A percentile compares a stretch with the other conserved stretches of the same genome.
Evolutionary conservation across 495 filamentous ascomycete species (phyloP).

Genomic region (Venustampulla echinocandica): DNA sequence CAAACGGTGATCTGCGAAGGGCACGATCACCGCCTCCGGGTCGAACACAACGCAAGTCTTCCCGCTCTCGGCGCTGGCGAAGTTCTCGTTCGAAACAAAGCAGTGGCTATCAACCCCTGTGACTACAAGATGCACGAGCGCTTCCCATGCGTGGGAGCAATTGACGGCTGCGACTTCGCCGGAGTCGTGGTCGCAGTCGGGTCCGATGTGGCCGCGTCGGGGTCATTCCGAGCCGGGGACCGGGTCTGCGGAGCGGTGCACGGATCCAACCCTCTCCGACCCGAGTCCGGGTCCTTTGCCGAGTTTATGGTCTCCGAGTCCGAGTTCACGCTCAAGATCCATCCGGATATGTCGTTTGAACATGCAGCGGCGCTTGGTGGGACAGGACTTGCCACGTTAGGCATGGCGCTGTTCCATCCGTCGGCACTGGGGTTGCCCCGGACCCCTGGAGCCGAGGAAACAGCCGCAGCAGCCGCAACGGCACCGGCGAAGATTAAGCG

Average conservation of each 20-base stretch:
- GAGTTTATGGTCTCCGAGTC: conserved; percentile 35
- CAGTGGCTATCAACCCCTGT: conserved; percentile 37
- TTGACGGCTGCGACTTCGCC: conserved; percentile 36
- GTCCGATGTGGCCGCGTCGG: conserved; percentile 26
- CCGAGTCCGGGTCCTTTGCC: conserved; percentile 41
- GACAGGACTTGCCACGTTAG: conserved; percentile 31
- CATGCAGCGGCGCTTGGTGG: conserved; percentile 42
- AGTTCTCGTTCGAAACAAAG: conserved; percentile 15
- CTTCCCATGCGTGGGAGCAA: conserved; percentile 26
- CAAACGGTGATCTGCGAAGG: no score
- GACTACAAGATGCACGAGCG: conserved; percentile 27
- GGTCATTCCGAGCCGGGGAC: conserved; percentile 27
- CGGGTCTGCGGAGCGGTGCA: conserved; percentile 31
- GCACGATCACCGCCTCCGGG: no score
- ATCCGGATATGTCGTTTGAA: conserved; percentile 34
- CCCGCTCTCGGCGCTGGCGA: not conserved
- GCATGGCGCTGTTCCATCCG: no score
- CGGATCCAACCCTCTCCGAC: conserved; percentile 34
- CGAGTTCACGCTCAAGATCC: conserved; percentile 33
- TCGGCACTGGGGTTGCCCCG: no score
- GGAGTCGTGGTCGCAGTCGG: conserved; percentile 35
- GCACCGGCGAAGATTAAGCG: no score
- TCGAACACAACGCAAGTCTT: conserved; percentile 9
- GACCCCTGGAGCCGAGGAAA: no score
- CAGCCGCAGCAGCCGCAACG: no score